phyloP scores from a whole-genome alignment of 192 early-diverging fungal genomes.

The Lobulomyces angularis region DNA sequence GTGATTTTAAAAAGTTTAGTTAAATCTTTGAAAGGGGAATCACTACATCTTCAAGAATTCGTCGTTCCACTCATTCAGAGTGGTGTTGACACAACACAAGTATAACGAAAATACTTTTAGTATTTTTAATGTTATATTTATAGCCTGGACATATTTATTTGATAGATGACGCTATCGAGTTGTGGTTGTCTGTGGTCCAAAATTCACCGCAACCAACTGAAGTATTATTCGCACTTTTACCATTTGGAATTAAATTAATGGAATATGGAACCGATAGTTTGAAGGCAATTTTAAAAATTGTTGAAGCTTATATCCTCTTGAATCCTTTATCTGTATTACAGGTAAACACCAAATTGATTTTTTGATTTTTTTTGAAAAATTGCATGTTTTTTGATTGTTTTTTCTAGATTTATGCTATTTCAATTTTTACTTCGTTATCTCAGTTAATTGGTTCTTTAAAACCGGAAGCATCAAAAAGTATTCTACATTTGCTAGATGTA shows the following conservation, averaged over 20 bases:
- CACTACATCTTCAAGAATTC: constrained; percentile 56
- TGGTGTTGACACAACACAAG: constrained; percentile 52
- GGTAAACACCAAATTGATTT: constrained; percentile 13
- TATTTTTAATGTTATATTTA: neutral
- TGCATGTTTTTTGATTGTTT: neutral
- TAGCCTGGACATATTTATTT: constrained; percentile 60
- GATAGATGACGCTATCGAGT: constrained; percentile 80
- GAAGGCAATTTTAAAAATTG: constrained; percentile 60
- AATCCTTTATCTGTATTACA: constrained; percentile 40
- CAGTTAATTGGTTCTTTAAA: constrained; percentile 41
- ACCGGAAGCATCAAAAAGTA: constrained; percentile 42
- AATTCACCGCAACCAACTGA: constrained; percentile 40
- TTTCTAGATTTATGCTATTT: constrained; percentile 19
- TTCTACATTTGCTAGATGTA: constrained; percentile 49
- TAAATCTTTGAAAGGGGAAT: constrained; percentile 55
- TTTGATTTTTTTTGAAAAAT: constrained; percentile 3
- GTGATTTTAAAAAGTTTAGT: constrained; percentile 66
- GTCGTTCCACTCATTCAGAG: constrained; percentile 63
- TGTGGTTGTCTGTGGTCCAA: constrained; percentile 75
- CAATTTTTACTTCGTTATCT: constrained; percentile 24
- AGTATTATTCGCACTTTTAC: constrained; percentile 46
- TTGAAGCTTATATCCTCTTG: constrained; percentile 75
- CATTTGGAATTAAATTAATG: constrained; percentile 46
- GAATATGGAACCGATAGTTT: constrained; percentile 66
- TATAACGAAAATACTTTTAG: constrained; percentile 7